phyloP scores from a whole-genome alignment of 2,329 filamentous ascomycete genomes.

The Zarea fungicola region DNA sequence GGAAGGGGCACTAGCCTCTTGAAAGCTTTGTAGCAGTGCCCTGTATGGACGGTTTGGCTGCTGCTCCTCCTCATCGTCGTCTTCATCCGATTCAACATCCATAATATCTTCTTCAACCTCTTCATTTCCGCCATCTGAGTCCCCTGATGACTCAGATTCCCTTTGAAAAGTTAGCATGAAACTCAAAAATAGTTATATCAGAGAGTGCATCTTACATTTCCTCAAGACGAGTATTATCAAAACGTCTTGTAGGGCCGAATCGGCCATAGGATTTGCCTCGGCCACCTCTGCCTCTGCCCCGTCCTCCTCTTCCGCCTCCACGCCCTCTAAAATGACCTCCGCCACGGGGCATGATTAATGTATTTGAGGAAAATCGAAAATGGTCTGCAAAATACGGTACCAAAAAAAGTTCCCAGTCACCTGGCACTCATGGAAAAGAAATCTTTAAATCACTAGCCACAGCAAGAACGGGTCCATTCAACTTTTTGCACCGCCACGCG shows the following conservation, averaged over 20 bases:
- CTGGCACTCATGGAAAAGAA: constrained; percentile 1
- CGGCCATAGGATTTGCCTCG: constrained; percentile 18
- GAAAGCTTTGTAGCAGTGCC: constrained; percentile 53
- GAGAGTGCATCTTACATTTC: constrained; percentile 26
- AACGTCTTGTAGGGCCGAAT: constrained; percentile 32
- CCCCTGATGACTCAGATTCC: constrained; percentile 17
- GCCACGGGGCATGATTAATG: constrained; percentile 34
- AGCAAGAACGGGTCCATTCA: constrained; percentile 23
- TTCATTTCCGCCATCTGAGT: constrained; percentile 24
- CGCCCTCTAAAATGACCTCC: constrained; percentile 29
- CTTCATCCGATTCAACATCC: constrained; percentile 37
- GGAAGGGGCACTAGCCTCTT: constrained; percentile 38
- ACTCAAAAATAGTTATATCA: not conserved
- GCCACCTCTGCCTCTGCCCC: constrained; percentile 28
- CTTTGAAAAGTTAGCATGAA: not conserved
- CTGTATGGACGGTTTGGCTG: constrained; percentile 46
- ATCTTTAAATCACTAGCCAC: constrained; percentile 28
- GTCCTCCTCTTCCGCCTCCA: constrained; percentile 24
- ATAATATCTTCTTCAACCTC: constrained; percentile 32
- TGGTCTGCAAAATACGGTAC: not conserved
- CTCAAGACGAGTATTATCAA: constrained; percentile 31
- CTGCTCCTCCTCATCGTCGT: constrained; percentile 43
- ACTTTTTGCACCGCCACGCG: constrained; percentile 23
- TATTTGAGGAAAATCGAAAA: constrained; percentile 15
- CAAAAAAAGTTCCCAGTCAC: constrained; percentile 26